phyloP scores from a whole-genome alignment of 345 rosid genomes.

The Eutrema heterophyllum region DNA sequence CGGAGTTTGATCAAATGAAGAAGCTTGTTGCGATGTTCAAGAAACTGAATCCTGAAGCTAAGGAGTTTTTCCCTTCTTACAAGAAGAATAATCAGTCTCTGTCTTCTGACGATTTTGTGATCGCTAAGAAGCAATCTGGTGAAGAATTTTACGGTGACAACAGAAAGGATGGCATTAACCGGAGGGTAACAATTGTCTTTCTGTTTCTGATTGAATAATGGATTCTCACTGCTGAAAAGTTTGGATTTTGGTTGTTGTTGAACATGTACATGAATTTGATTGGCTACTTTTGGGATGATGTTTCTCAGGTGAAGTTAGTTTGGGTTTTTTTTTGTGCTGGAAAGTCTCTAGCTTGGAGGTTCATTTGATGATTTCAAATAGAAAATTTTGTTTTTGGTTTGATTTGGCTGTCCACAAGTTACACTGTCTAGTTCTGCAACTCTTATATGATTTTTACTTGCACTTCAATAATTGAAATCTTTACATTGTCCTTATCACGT shows the following conservation, averaged over 20 bases:
- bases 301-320: not conserved
- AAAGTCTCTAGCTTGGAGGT: slow-evolving; percentile 12
- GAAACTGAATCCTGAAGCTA: slow-evolving; percentile 57
- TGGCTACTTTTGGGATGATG: not conserved
- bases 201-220: not conserved
- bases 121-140: slow-evolving; percentile 17
- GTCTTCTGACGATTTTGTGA: slow-evolving; percentile 5
- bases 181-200: slow-evolving; percentile 8
- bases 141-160: slow-evolving; percentile 15
- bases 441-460: not conserved
- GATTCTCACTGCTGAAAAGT: not conserved
- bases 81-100: slow-evolving; percentile 16
- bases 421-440: not conserved
- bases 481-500: not conserved
- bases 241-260: not conserved
- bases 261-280: not conserved
- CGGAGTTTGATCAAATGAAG: slow-evolving; percentile 34
- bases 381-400: not conserved
- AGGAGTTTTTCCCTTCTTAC: slow-evolving; percentile 57
- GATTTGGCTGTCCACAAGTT: not conserved
- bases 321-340: not conserved
- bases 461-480: not conserved
- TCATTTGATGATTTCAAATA: not conserved
- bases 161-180: slow-evolving; percentile 15
- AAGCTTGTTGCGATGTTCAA: slow-evolving; percentile 59